Base-by-base conservation (phyloP, 2,329 filamentous ascomycete genomes). In the Salinomyces thailandicus region DNA sequence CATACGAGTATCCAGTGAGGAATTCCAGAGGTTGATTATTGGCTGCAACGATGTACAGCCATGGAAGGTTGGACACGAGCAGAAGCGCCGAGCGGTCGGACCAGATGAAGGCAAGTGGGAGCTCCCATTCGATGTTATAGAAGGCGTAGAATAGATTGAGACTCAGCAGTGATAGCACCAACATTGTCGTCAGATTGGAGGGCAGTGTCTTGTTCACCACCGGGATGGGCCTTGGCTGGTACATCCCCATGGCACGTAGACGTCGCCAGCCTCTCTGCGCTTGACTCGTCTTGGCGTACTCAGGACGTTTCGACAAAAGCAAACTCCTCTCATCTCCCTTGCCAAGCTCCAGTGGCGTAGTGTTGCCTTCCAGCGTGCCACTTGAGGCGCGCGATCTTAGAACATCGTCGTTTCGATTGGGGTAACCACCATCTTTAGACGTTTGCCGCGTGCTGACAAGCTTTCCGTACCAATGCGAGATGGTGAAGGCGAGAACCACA, bases 1-100 rank as follows among this genome's bases (percentile, higher is more conserved):
- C 77, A 49, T 81, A 81, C 0, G 75, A 79, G 43, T 71, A 69
- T 3, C 77, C 75, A 0, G 76, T 79, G 13, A 81, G 59, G 2
- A 65, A 47, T 39, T 72, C 71, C 20, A 81, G 51, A 0, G 77
- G 77, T 43, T 79, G 76, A 41, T 76, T 81, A 54, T 81, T 82
- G 19, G 78, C 77, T 2, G 73, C 69, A 3, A 81, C 62, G 4
- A 81, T 60, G 52, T 81, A 81, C 3, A 81, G 62, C 26, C 71
- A 55, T 3, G 69, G 68, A 1, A 73, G 54, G 38, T 72, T 72
- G 8, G 63, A 61, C 12, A 62, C 62, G 46, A 72, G 71, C 2
- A 77, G 50, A 28, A 71, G 62, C 4, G 72, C 73, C 24, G 69
- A 66, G 18, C 74, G 63, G 49, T 79, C 74, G 39, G 72, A 69